phyloP scores from a whole-genome alignment of 345 rosid genomes.

The Populus pruinosa region DNA sequence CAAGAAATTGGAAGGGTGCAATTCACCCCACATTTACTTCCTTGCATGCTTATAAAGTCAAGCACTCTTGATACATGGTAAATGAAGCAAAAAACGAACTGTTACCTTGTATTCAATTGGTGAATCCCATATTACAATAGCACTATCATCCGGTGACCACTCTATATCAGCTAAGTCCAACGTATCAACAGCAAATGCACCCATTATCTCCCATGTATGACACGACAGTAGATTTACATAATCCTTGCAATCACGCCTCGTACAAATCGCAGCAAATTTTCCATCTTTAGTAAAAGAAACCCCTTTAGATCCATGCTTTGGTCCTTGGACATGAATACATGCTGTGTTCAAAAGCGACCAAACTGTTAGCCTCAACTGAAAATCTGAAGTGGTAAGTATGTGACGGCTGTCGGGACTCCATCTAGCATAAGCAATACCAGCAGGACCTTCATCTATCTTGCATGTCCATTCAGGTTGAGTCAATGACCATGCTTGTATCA shows the following conservation, averaged over 20 bases:
- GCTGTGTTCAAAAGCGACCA: constrained; percentile 95
- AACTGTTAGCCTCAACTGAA: constrained; percentile 82
- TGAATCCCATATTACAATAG: constrained; percentile 86
- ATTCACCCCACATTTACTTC: not conserved
- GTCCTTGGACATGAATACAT: constrained; percentile 94
- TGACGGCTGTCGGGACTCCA: constrained; percentile 99
- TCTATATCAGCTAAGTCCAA: constrained; percentile 89
- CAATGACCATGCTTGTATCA: constrained; percentile 96
- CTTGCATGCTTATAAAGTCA: not conserved
- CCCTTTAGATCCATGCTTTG: constrained; percentile 89
- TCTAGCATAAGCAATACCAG: constrained; percentile 92
- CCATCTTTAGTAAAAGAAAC: constrained; percentile 83
- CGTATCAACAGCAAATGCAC: constrained; percentile 77
- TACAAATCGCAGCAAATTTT: constrained; percentile 80
- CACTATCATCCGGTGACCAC: constrained; percentile 95
- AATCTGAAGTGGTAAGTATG: constrained; percentile 86
- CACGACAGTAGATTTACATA: constrained; percentile 82
- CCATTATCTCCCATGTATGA: constrained; percentile 95
- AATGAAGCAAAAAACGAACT: not conserved
- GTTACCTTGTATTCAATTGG: constrained; percentile 81
- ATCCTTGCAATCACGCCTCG: constrained; percentile 93
- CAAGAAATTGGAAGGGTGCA: not conserved
- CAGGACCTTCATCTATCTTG: constrained; percentile 95
- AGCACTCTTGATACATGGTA: not conserved
- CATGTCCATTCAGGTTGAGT: constrained; percentile 96